These are phyloP conservation scores for Adenanthera pavonina DNA, from an alignment of 306 rosid species.

Conservation along the genomic window DNA sequence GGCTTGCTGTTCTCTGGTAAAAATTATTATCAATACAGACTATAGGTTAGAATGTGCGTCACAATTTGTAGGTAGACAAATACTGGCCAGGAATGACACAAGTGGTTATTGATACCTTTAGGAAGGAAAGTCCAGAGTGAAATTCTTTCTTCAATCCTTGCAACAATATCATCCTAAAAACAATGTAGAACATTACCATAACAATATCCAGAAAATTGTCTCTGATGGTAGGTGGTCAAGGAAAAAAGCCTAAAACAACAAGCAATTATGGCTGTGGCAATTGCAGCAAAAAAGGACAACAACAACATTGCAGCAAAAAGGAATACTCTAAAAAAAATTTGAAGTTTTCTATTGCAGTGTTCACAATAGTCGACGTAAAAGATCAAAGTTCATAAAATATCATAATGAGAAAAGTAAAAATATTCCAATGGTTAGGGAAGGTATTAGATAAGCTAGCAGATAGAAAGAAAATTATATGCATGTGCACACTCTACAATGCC, in stretches of 20 bases:
- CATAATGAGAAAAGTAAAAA: not conserved
- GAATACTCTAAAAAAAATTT: too few relatives aligned
- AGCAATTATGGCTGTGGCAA: slow-evolving; percentile 24
- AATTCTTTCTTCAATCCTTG: slow-evolving; percentile 78
- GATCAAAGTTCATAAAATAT: slow-evolving; percentile 8
- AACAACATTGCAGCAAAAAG: too few relatives aligned
- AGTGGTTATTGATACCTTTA: slow-evolving; percentile 60
- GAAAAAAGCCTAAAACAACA: slow-evolving; percentile 24
- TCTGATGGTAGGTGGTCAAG: slow-evolving; percentile 21
- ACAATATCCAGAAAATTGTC: slow-evolving; percentile 10
- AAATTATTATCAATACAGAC: slow-evolving; percentile 21
- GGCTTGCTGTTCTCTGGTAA: slow-evolving; percentile 66
- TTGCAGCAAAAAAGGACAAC: slow-evolving; percentile 7
- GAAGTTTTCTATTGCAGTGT: slow-evolving; percentile 2
- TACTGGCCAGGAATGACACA: not conserved
- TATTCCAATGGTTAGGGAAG: not conserved
- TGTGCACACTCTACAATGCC: not conserved
- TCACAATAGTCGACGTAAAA: not conserved
- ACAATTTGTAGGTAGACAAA: not conserved
- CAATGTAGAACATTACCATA: slow-evolving; percentile 23
- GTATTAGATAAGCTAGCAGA: not conserved
- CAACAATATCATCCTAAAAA: slow-evolving; percentile 70
- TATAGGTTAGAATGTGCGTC: slow-evolving; percentile 5
- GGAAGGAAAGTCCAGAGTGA: slow-evolving; percentile 90
- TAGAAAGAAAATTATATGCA: not conserved